These are phyloP conservation scores for Trichoderma sp. DNA, from an alignment of 2,329 filamentous ascomycete species.

Conservation along the genomic window DNA sequence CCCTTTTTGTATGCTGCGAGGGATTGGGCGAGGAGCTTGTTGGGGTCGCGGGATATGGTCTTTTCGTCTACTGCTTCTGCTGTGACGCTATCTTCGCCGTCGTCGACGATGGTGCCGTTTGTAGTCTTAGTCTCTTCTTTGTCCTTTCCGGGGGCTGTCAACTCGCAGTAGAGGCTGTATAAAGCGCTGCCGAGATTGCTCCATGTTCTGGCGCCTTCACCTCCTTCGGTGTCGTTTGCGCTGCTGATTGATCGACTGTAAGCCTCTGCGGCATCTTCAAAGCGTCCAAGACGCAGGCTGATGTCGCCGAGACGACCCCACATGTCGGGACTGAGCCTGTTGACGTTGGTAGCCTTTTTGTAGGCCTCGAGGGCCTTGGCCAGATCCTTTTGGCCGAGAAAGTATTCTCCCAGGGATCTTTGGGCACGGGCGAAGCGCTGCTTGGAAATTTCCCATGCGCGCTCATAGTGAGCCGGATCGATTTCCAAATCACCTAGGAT, in stretches of 20 bases:
- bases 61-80: conserved; percentile 27
- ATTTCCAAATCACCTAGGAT: conserved; percentile 88
- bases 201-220: conserved; percentile 89
- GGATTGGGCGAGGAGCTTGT: conserved; percentile 67
- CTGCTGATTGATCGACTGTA: conserved; percentile 77
- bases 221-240: conserved; percentile 62
- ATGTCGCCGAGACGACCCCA: conserved; percentile 94
- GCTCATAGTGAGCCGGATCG: conserved; percentile 71
- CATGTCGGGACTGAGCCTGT: conserved; percentile 75
- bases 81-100: conserved; percentile 26
- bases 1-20: conserved; percentile 85
- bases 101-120: conserved; percentile 30
- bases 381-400: conserved; percentile 65
- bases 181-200: conserved; percentile 88
- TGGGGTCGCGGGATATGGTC: conserved; percentile 45
- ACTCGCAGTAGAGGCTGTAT: conserved; percentile 63
- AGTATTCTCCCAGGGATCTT: conserved; percentile 77
- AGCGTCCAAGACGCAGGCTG: conserved; percentile 72
- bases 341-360: conserved; percentile 70
- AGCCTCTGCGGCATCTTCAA: conserved; percentile 75
- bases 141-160: conserved; percentile 40
- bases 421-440: conserved; percentile 83
- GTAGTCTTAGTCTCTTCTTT: conserved; percentile 3
- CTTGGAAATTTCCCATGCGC: conserved; percentile 83
- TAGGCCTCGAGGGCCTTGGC: conserved; percentile 74